Percentiles rank a stretch among this genome's conserved stretches.
Conservation (phyloP, 2,329 filamentous ascomycete species). For the Penicillium sp. region DNA sequence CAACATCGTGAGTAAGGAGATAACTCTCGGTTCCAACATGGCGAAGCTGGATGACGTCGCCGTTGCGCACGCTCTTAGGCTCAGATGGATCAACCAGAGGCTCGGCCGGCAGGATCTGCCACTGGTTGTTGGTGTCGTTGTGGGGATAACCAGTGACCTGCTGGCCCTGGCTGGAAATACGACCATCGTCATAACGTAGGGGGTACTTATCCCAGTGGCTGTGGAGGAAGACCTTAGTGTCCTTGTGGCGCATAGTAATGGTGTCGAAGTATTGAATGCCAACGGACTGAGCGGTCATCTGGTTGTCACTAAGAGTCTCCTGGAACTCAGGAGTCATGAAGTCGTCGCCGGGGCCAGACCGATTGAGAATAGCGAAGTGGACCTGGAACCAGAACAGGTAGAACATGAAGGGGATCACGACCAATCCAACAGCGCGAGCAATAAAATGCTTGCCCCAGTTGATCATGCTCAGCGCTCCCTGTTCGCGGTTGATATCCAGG, state of each 20-base stretch:
- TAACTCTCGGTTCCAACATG: slow-evolving; percentile 83
- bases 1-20: slow-evolving; percentile 92
- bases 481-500: slow-evolving; percentile 80
- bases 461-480: slow-evolving; percentile 74
- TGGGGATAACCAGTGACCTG: slow-evolving; percentile 97
- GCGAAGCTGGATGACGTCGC: slow-evolving; percentile 80
- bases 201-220: slow-evolving; percentile 88
- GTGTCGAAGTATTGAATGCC: slow-evolving; percentile 87
- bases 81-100: slow-evolving; percentile 53
- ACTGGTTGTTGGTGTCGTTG: slow-evolving; percentile 98
- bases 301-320: slow-evolving; percentile 91
- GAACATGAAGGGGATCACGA: slow-evolving; percentile 91
- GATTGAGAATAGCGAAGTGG: slow-evolving; percentile 84
- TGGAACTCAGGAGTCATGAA: slow-evolving; percentile 99
- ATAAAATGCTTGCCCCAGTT: slow-evolving; percentile 87
- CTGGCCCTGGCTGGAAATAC: slow-evolving; percentile 95
- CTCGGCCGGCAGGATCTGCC: slow-evolving; percentile 79
- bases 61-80: slow-evolving; percentile 71
- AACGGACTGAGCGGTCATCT: slow-evolving; percentile 83
- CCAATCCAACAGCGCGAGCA: slow-evolving; percentile 80
- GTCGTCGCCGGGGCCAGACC: slow-evolving; percentile 92
- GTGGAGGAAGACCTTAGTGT: slow-evolving; percentile 94
- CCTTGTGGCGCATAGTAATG: slow-evolving; percentile 90
- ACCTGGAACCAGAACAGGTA: slow-evolving; percentile 99
- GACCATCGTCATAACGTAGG: slow-evolving; percentile 92